Base-by-base conservation (phyloP, 257 asterid genomes). In the Jaltomata sinuosa region DNA sequence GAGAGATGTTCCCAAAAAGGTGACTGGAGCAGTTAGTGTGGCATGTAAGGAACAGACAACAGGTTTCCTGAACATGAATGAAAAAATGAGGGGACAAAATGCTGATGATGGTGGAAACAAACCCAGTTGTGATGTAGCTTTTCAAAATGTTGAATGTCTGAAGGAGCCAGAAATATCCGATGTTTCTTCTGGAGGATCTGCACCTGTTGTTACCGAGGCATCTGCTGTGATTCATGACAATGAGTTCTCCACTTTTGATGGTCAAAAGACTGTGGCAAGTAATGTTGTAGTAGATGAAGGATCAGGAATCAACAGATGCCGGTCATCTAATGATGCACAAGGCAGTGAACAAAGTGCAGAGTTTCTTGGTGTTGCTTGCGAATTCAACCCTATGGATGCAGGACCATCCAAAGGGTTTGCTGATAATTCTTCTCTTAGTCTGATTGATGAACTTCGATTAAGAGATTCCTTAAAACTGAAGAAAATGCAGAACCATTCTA, bases 1-100 rank as follows among this genome's bases (percentile, higher is more conserved):
- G 94, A 88, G 89, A 84, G 91, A 90, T 88, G 96, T 89, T 86
- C 93, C 96, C 10, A 86, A 88, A 74, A 88, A 85, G 54, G 83
- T 64, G 85, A 81, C 61, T 15, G 83, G 36, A 80, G 84, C 84
- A 49, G 82, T 89, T 69, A 79, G 79, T 81, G 82, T 83, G 32
- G 77, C 87, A 79, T 62, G 88, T 82, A 86, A 85, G 79, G 87
- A 87, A 65, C 87, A 83, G 45, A 82, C 71, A 82, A 64, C 80
- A 84, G 85, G 77, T 83, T 64, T 83, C 47, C 31, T 18, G 74
- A 55, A 38, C 83, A 32, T 83, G 45, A 53, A 68, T 71, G 80
- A 59, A 68, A 79, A 82, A 65, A 42, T 69, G 50, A 83, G 80
- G 50, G 79, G 47, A 87, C 83, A 71, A 76, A 83, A 52, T 85